These are phyloP conservation scores for Botrytis byssoidea DNA, from an alignment of 2,329 filamentous ascomycete species.

Conservation along the genomic window DNA sequence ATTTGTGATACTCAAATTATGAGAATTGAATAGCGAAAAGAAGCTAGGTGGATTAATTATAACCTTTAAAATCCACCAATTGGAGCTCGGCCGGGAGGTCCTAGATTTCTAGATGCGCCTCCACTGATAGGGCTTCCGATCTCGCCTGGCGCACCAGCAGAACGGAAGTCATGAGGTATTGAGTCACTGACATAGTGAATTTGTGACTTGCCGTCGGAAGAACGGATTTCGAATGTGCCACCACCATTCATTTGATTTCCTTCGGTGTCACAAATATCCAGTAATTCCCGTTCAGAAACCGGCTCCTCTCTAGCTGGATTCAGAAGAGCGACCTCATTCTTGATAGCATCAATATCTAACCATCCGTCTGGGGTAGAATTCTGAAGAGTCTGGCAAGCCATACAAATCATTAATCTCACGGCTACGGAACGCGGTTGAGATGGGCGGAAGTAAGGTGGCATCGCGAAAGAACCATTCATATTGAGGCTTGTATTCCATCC, in stretches of 20 bases:
- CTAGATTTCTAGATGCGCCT: constrained; percentile 18
- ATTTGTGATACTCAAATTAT: constrained; percentile 1
- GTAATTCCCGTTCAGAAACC: constrained; percentile 64
- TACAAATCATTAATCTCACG: constrained; percentile 72
- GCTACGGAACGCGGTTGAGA: constrained; percentile 64
- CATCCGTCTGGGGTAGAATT: constrained; percentile 58
- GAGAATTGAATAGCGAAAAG: constrained; percentile 13
- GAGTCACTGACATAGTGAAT: constrained; percentile 58
- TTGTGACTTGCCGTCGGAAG: constrained; percentile 30
- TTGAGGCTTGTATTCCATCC: constrained; percentile 38
- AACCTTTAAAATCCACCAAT: constrained; percentile 16
- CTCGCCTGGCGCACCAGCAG: constrained; percentile 61
- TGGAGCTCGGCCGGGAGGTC: constrained; percentile 16
- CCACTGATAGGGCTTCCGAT: constrained; percentile 64
- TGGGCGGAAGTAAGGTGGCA: constrained; percentile 43
- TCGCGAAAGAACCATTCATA: constrained; percentile 46
- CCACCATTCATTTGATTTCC: constrained; percentile 84
- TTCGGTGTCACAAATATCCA: constrained; percentile 82
- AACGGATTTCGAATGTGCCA: constrained; percentile 69
- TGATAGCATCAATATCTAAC: constrained; percentile 63
- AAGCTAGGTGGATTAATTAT: constrained; percentile 14
- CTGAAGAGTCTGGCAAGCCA: constrained; percentile 67
- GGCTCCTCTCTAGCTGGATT: constrained; percentile 49
- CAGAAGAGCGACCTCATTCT: constrained; percentile 62
- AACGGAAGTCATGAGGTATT: constrained; percentile 41